Percentiles rank a stretch among this genome's conserved stretches.
Conservation (phyloP, 345 rosid species). For the Corchorus olitorius region DNA sequence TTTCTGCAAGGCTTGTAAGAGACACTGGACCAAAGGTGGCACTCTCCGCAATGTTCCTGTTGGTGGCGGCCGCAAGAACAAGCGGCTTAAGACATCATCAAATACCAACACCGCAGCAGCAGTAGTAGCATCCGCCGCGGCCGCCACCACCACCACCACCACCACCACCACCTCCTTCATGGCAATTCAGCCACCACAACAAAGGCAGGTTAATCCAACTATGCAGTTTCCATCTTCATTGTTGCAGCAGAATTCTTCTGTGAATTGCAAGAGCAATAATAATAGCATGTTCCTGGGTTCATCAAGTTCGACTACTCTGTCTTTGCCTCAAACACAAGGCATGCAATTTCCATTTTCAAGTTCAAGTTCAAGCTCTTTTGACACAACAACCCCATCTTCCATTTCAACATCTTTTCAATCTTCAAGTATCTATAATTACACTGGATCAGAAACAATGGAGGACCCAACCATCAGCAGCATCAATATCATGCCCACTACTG, state of each 20-base stretch:
- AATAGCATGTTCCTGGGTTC: conserved; percentile 23
- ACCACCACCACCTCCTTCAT: conserved; percentile 8
- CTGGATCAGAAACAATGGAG: conserved; percentile 24
- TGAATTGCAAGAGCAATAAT: conserved; percentile 17
- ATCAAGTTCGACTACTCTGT: conserved; percentile 24
- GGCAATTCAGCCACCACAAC: conserved; percentile 33
- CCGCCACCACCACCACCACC: neutral
- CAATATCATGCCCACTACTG: conserved; percentile 26
- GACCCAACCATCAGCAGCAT: conserved; percentile 37
- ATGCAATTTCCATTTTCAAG: conserved; percentile 28
- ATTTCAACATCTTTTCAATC: conserved; percentile 35
- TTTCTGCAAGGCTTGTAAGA: conserved; percentile 87
- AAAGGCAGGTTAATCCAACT: conserved; percentile 25
- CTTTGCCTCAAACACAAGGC: conserved; percentile 30
- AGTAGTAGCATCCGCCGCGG: neutral
- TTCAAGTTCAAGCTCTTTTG: conserved; percentile 31
- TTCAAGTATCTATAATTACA: conserved; percentile 21
- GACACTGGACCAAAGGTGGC: conserved; percentile 98
- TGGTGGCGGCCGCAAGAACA: conserved; percentile 86
- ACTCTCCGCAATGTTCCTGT: conserved; percentile 83
- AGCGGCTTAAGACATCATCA: conserved; percentile 50
- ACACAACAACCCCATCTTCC: conserved; percentile 32
- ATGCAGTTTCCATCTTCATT: conserved; percentile 26
- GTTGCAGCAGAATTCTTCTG: conserved; percentile 30
- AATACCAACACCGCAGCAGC: conserved; percentile 10